These are phyloP conservation scores for Omphalotus olearius DNA, from an alignment of 1,284 basidiomycete species.

Conservation along the genomic window DNA sequence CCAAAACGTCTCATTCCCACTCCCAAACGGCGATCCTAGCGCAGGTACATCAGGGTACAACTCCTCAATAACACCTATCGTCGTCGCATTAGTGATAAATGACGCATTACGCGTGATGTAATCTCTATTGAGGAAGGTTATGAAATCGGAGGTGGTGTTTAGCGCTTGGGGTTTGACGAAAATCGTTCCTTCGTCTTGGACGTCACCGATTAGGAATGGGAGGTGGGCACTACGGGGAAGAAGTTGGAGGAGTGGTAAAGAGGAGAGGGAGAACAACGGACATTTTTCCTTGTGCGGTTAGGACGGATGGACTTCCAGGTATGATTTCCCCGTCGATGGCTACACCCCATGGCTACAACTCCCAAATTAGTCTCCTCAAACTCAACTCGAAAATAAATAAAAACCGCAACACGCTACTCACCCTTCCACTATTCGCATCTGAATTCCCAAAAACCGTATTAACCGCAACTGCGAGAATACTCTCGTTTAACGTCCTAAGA, in stretches of 20 bases:
- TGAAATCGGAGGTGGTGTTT: slow-evolving; percentile 17
- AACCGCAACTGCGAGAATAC: slow-evolving; percentile 17
- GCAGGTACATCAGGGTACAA: slow-evolving; percentile 3
- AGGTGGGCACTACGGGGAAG: slow-evolving; percentile 45
- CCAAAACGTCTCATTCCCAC: slow-evolving; percentile 6
- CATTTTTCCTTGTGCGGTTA: slow-evolving; percentile 20
- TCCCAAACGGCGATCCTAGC: slow-evolving; percentile 6
- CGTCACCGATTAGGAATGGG: slow-evolving; percentile 56
- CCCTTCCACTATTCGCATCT: too few species aligned
- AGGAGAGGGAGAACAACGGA: slow-evolving; percentile 1
- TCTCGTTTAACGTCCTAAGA: slow-evolving; percentile 16
- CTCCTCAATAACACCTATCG: not conserved
- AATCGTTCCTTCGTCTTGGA: slow-evolving; percentile 1
- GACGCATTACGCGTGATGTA: not conserved
- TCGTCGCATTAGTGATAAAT: not conserved
- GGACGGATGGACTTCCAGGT: slow-evolving; percentile 18
- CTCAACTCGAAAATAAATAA: too few species aligned
- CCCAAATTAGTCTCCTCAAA: not conserved
- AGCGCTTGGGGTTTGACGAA: slow-evolving; percentile 20
- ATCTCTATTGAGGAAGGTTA: slow-evolving; percentile 1
- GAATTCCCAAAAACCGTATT: not conserved
- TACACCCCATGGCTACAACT: slow-evolving; percentile 19
- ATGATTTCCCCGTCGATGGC: slow-evolving; percentile 21
- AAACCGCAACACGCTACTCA: too few species aligned
- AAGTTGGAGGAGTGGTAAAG: not conserved